Percentiles rank a stretch among this genome's conserved stretches.
phyloP scores from a whole-genome alignment of 352 stramenopile genomes.

The Globisporangium ultimum region DNA sequence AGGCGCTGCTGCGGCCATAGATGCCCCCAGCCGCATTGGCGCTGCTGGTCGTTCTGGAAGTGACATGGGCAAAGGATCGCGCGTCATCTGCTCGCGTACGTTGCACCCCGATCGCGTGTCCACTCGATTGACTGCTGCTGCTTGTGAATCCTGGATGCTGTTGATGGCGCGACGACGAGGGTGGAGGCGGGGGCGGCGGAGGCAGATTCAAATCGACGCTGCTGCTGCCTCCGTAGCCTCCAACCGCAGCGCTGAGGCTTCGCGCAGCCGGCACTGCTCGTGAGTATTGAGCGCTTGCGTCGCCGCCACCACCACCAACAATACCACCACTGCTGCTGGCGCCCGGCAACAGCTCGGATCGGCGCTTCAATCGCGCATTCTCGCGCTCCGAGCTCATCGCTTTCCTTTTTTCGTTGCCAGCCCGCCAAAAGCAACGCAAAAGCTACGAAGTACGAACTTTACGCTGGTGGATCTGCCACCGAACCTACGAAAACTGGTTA shows the following conservation, averaged over 20 bases:
- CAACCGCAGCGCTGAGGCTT: background rate
- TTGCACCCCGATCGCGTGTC: background rate
- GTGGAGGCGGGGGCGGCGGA: background rate
- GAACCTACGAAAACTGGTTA: too few species aligned
- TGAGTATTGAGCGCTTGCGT: background rate
- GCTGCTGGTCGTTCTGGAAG: background rate
- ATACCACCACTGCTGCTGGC: slow-evolving; percentile 7
- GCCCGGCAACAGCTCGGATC: slow-evolving; percentile 24
- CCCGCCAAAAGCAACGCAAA: background rate
- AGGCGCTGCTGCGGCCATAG: slow-evolving; percentile 1
- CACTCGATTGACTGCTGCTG: background rate
- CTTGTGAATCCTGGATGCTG: background rate
- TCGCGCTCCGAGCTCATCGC: slow-evolving; percentile 30
- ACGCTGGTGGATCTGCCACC: too few species aligned
- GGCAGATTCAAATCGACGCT: background rate
- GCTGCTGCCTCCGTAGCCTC: too few species aligned
- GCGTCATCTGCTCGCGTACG: background rate
- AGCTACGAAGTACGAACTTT: too few species aligned
- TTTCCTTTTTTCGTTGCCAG: background rate
- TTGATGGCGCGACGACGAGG: background rate
- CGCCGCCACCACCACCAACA: background rate
- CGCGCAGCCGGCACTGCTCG: background rate
- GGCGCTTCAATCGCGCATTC: slow-evolving; percentile 38
- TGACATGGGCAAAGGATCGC: background rate
- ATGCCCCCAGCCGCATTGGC: background rate